Conservation (phyloP, 805 yeast species). For the Zygoascus bituminiphila region DNA sequence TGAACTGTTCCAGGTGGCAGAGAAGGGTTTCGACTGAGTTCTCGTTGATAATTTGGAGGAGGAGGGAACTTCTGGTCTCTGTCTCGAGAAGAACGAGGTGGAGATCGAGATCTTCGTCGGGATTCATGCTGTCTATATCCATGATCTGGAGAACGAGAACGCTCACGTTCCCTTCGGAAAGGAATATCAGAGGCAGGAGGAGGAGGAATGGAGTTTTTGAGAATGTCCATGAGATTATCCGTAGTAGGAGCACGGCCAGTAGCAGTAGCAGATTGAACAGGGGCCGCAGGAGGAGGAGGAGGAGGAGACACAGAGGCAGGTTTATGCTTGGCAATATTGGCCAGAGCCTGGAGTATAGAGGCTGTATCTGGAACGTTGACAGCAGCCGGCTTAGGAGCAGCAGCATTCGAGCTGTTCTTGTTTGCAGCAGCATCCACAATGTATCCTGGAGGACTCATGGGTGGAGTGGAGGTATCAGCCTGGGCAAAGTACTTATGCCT, state of each 20-base stretch:
- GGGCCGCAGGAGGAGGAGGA: slow-evolving; percentile 8
- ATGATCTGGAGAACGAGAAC: slow-evolving; percentile 13
- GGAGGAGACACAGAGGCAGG: slow-evolving; percentile 28
- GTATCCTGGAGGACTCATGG: slow-evolving; percentile 48
- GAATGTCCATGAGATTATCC: slow-evolving; percentile 3
- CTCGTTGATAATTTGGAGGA: neutral
- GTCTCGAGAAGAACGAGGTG: neutral
- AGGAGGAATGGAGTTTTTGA: slow-evolving; percentile 5
- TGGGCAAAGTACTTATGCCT: slow-evolving; percentile 47
- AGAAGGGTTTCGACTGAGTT: slow-evolving; percentile 49
- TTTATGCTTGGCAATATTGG: slow-evolving; percentile 48
- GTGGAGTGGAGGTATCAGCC: slow-evolving; percentile 46
- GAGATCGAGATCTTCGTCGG: slow-evolving; percentile 4
- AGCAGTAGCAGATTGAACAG: slow-evolving; percentile 3
- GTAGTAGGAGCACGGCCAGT: too few relatives aligned
- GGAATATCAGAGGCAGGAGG: slow-evolving; percentile 13
- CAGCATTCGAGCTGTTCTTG: slow-evolving; percentile 26
- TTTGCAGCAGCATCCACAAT: slow-evolving; percentile 20
- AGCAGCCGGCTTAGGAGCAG: slow-evolving; percentile 36
- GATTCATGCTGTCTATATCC: neutral
- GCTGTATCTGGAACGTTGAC: slow-evolving; percentile 41
- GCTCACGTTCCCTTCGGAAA: slow-evolving; percentile 11
- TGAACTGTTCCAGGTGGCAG: slow-evolving; percentile 73
- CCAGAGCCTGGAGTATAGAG: slow-evolving; percentile 61
- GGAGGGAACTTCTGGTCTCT: neutral